Percentiles rank a stretch among this genome's conserved stretches.
Evolutionary conservation across 78 protist species (phyloP).

Genomic region (Dictyostelium intermedium): DNA sequence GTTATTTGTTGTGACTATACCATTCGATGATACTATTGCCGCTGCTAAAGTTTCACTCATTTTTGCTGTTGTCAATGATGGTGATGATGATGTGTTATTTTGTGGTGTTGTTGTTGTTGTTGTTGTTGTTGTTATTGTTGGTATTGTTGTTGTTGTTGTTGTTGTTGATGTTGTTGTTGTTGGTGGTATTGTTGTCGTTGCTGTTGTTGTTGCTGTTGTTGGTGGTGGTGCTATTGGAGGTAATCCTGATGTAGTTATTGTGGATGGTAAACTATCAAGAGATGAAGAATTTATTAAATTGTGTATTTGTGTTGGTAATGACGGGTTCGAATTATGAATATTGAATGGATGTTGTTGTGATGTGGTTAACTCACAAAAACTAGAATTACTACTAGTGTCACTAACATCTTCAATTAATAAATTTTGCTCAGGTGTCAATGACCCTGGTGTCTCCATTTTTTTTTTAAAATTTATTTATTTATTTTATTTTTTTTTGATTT

Average conservation of each 20-base stretch:
- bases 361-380: background rate
- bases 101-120: background rate
- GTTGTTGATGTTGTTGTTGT: background rate
- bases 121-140: background rate
- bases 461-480: background rate
- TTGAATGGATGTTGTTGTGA: background rate
- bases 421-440: background rate
- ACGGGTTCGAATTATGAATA: background rate
- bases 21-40: background rate
- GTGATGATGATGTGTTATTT: background rate
- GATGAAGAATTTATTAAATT: background rate
- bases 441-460: background rate
- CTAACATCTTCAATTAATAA: background rate
- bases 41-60: background rate
- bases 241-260: background rate
- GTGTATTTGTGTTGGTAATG: background rate
- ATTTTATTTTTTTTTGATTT: background rate
- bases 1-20: background rate
- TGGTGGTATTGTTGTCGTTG: background rate
- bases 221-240: background rate
- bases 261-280: background rate
- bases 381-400: conserved; percentile 1
- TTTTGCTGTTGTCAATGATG: background rate
- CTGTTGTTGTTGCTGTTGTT: background rate
- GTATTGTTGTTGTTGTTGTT: background rate